These are phyloP conservation scores for Withania somnifera DNA, from an alignment of 305 asterid species.

Conservation along the genomic window DNA sequence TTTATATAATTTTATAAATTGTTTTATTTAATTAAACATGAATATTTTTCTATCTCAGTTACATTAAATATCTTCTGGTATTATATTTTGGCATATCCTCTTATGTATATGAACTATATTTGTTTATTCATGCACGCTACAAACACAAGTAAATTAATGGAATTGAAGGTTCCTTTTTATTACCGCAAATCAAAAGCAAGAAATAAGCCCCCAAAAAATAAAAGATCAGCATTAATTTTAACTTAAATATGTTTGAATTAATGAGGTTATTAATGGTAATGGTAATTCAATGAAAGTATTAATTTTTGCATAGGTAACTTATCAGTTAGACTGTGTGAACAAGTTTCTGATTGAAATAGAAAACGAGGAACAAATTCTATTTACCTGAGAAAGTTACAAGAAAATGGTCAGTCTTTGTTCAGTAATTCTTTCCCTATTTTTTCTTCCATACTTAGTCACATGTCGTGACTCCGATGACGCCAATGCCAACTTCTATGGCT, in stretches of 20 bases:
- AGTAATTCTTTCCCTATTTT: background rate
- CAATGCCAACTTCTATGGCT: background rate
- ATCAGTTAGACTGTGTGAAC: background rate
- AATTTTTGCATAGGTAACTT: background rate
- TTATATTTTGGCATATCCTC: no score
- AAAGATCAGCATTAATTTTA: background rate
- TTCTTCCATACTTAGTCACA: background rate
- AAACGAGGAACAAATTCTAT: background rate
- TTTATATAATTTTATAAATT: no score
- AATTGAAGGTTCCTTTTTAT: no score
- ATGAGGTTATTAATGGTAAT: background rate
- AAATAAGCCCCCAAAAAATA: background rate
- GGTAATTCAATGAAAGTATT: background rate
- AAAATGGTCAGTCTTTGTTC: slow-evolving; percentile 13
- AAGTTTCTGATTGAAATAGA: background rate
- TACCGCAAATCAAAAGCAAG: no score
- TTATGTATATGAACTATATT: no score
- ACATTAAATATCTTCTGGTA: no score
- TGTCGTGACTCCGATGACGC: slow-evolving; percentile 1
- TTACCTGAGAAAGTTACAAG: background rate
- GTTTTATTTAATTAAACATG: no score
- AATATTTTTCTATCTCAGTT: no score
- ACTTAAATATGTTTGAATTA: background rate
- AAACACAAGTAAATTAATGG: no score
- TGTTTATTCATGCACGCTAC: no score